Conservation (phyloP, 2,329 filamentous ascomycete species). For the Diaporthe australafricana region DNA sequence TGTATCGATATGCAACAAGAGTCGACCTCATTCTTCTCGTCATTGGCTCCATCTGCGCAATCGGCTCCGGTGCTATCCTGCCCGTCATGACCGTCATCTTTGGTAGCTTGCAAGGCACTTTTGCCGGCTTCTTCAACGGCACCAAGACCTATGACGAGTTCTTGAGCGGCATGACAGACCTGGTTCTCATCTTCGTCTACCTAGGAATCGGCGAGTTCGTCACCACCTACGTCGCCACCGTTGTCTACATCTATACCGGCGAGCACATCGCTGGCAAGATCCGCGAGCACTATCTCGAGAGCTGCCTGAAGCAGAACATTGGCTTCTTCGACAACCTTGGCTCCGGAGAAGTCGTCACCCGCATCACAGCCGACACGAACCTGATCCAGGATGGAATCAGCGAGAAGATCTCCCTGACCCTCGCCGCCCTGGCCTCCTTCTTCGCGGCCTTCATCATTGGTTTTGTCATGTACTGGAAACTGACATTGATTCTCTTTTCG, state of each 20-base stretch:
- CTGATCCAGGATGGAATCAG: slow-evolving; percentile 94
- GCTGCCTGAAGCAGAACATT: slow-evolving; percentile 89
- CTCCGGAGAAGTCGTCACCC: slow-evolving; percentile 91
- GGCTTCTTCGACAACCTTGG: slow-evolving; percentile 94
- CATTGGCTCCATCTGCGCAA: slow-evolving; percentile 72
- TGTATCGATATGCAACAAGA: slow-evolving; percentile 78
- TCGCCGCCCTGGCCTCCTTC: slow-evolving; percentile 84
- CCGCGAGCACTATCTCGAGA: slow-evolving; percentile 84
- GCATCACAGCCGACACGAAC: slow-evolving; percentile 94
- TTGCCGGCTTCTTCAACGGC: slow-evolving; percentile 71
- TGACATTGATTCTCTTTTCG: slow-evolving; percentile 87
- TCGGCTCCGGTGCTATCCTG: slow-evolving; percentile 79
- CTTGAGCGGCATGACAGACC: slow-evolving; percentile 66
- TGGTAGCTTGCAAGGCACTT: slow-evolving; percentile 78
- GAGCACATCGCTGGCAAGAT: slow-evolving; percentile 84
- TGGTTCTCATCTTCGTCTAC: slow-evolving; percentile 88
- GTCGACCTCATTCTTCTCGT: slow-evolving; percentile 73
- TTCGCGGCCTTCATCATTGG: slow-evolving; percentile 90
- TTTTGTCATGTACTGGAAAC: slow-evolving; percentile 92
- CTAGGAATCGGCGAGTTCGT: slow-evolving; percentile 84
- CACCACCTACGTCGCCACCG: slow-evolving; percentile 81
- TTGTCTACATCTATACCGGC: slow-evolving; percentile 90
- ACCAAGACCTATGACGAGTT: slow-evolving; percentile 66
- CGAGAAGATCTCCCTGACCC: slow-evolving; percentile 84
- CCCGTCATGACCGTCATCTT: slow-evolving; percentile 88